phyloP scores from a whole-genome alignment of 225 moss, liverwort and hornwort genomes.

The Thuidium tamariscinum region DNA sequence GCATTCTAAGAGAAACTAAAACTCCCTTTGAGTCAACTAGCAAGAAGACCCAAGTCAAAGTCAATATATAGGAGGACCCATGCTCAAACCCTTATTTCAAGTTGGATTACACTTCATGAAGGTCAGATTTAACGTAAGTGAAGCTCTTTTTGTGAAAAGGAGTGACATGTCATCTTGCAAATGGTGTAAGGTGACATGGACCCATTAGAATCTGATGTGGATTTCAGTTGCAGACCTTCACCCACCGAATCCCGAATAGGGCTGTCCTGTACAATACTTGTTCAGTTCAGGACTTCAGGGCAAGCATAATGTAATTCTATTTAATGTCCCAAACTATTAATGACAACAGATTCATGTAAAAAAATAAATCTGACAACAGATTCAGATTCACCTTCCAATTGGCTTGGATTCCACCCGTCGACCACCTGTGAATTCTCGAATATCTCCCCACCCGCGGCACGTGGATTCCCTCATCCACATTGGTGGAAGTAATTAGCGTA shows the following conservation, averaged over 20 bases:
- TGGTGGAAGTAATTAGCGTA: background rate
- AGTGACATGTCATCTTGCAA: background rate
- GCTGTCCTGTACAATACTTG: no score
- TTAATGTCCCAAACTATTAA: background rate
- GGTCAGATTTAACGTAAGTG: no score
- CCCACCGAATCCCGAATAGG: background rate
- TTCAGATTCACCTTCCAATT: background rate
- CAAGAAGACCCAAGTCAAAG: background rate
- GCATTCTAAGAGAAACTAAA: background rate
- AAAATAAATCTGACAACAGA: no score
- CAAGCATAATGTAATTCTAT: no score
- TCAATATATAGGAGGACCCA: background rate
- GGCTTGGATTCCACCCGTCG: background rate
- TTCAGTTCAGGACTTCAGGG: background rate
- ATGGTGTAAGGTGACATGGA: background rate
- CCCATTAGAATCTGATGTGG: no score
- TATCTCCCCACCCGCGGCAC: background rate
- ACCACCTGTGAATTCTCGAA: background rate
- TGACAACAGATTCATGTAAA: background rate
- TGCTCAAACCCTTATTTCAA: background rate
- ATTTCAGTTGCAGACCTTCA: no score
- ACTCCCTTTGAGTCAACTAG: background rate
- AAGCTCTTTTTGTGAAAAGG: no score
- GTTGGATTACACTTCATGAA: background rate
- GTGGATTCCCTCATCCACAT: background rate